Evolutionary conservation across 2,329 filamentous ascomycete species (phyloP), one percentile per base, ranked within the genome.

Genomic region (Cladosporium sp.): DNA sequence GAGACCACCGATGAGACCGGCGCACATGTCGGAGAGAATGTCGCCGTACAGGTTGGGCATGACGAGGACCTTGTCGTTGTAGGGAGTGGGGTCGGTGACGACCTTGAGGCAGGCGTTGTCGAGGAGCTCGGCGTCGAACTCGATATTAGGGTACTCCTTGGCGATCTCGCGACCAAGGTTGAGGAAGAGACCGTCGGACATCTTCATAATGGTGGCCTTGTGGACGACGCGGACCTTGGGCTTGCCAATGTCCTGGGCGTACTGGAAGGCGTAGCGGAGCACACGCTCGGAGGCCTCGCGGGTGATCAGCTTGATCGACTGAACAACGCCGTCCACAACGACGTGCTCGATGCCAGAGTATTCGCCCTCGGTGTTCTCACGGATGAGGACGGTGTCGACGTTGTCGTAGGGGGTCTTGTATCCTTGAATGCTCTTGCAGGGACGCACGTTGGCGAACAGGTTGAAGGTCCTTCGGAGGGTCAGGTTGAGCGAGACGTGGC

Each of bases 171-270:
- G 85, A 73, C 90, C 95, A 69, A 91, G 92, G 81, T 87, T 91
- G 73, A 99, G 87, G 89, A 99, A 99, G 69, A 99, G 91, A 83
- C 95, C 95, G 80, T 99, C 95, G 78, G 91, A 94, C 92, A 97
- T 96, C 89, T 99, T 99, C 95, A 99, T 99, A 85, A 99, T 99
- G 78, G 95, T 98, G 80, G 95, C 95, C 88, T 99, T 99, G 91
- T 99, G 95, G 70, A 98, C 93, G 67, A 93, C 94, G 77, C 93
- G 92, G 76, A 98, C 94, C 91, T 97, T 97, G 79, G 89, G 93
- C 85, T 92, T 91, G 82, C 93, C 93, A 77, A 97, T 91, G 74
- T 92, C 88, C 81, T 95, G 87, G 73, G 95, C 95, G 80, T 99
- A 93, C 84, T 99, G 94, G 89, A 99, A 99, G 75, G 96, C 95